Evolutionary conservation across 2,329 filamentous ascomycete species (phyloP).

Genomic region (Fusarium siculi): DNA sequence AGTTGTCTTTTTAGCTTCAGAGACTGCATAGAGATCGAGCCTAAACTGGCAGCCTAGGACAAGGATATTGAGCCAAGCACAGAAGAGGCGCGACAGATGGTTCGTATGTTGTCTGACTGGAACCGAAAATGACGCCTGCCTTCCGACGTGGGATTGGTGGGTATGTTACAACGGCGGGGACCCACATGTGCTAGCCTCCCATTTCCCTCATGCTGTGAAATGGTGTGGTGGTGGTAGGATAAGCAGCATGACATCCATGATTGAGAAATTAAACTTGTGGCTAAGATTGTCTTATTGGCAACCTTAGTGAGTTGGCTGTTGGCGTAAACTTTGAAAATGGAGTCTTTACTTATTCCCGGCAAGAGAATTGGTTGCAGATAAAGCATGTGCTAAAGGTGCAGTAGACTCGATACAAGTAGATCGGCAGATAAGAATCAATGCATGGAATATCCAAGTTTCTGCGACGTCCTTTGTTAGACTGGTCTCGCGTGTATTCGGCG

Average conservation of each 20-base stretch:
- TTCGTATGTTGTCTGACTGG: constrained; percentile 32
- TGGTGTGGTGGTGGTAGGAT: constrained; percentile 27
- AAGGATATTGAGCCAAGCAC: constrained; percentile 27
- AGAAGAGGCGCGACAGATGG: constrained; percentile 25
- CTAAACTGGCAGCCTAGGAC: constrained; percentile 10
- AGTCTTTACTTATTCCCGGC: not conserved
- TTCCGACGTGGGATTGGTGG: constrained; percentile 35
- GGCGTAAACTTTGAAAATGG: constrained; percentile 12
- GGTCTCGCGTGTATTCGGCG: not conserved
- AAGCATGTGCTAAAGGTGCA: not conserved
- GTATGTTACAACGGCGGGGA: constrained; percentile 16
- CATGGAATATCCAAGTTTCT: constrained; percentile 8
- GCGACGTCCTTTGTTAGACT: constrained; percentile 12
- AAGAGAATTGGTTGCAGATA: not conserved
- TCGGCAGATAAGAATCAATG: not conserved
- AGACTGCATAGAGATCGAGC: constrained; percentile 3
- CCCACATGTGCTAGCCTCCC: constrained; percentile 32
- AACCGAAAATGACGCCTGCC: constrained; percentile 29
- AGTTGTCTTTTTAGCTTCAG: not conserved
- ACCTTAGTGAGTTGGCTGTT: not conserved
- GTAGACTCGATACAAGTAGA: not conserved
- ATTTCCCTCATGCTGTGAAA: constrained; percentile 13
- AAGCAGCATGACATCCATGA: constrained; percentile 21
- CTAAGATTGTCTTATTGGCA: constrained; percentile 23
- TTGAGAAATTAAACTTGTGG: constrained; percentile 36